These are phyloP conservation scores for Tolypocladium tundrense DNA, from an alignment of 2,329 filamentous ascomycete species.

Conservation along the genomic window DNA sequence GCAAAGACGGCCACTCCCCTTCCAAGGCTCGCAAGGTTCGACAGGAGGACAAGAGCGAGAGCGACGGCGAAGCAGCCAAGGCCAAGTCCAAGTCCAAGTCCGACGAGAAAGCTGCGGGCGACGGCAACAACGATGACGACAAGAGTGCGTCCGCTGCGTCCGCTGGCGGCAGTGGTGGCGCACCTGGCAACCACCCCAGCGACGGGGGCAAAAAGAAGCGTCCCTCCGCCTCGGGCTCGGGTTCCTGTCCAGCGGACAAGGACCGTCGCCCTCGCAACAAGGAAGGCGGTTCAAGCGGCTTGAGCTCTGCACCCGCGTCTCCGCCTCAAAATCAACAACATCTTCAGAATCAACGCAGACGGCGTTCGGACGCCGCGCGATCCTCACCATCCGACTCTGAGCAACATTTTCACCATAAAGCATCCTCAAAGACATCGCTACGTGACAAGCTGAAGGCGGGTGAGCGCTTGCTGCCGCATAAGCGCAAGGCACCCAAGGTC, in stretches of 20 bases:
- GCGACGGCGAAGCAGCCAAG: conserved; percentile 29
- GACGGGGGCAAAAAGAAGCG: conserved; percentile 40
- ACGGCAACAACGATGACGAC: conserved; percentile 24
- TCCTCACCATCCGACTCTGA: conserved; percentile 48
- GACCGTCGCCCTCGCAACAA: conserved; percentile 30
- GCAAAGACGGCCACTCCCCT: conserved; percentile 54
- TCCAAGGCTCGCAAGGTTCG: conserved; percentile 55
- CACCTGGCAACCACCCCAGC: conserved; percentile 21
- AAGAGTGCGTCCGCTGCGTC: conserved; percentile 19
- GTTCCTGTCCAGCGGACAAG: conserved; percentile 22
- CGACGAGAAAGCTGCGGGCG: conserved; percentile 10
- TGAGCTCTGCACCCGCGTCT: conserved; percentile 49
- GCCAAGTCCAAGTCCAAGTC: conserved; percentile 14
- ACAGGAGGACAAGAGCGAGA: conserved; percentile 53
- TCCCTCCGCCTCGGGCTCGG: conserved; percentile 16
- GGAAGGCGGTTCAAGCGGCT: conserved; percentile 40
- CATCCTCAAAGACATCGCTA: conserved; percentile 30
- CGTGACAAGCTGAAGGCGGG: conserved; percentile 37
- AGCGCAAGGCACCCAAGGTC: conserved; percentile 41
- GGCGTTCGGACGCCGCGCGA: conserved; percentile 27
- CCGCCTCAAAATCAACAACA: conserved; percentile 26
- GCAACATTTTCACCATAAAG: conserved; percentile 32
- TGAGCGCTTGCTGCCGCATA: conserved; percentile 37
- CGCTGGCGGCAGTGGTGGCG: conserved; percentile 6
- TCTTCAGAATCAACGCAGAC: conserved; percentile 22